Evolutionary conservation across 352 stramenopile genomes (phyloP).

Genomic region (Globisporangium paddicum): DNA sequence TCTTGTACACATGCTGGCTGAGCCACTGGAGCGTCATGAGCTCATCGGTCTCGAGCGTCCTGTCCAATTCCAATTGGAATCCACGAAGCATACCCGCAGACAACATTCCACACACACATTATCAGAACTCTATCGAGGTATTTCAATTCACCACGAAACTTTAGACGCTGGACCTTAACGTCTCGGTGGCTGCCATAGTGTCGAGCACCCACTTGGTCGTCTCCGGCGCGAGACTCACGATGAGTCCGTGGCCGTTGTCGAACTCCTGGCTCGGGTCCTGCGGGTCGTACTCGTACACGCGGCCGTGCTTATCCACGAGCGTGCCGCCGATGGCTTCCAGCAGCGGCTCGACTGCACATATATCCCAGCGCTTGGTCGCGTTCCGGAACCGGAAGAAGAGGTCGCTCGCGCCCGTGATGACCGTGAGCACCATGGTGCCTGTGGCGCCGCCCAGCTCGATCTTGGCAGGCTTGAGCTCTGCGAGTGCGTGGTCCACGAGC

Average conservation of each 20-base stretch:
- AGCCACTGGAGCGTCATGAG: constrained; percentile 49
- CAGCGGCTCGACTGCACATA: constrained; percentile 66
- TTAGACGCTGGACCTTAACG: constrained; percentile 42
- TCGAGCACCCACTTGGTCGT: constrained; percentile 32
- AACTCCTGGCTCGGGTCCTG: constrained; percentile 34
- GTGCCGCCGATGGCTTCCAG: constrained; percentile 49
- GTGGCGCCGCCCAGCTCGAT: constrained; percentile 57
- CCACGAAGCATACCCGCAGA: background rate
- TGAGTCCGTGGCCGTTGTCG: constrained; percentile 57
- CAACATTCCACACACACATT: constrained; percentile 4
- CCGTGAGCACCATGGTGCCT: constrained; percentile 65
- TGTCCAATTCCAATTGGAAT: constrained; percentile 15
- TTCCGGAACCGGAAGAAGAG: constrained; percentile 67
- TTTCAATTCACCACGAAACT: too few species aligned
- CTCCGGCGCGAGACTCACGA: constrained; percentile 38
- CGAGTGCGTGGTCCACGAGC: constrained; percentile 38
- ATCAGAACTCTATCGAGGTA: background rate
- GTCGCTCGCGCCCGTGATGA: constrained; percentile 58
- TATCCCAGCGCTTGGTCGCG: constrained; percentile 76
- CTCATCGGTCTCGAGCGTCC: constrained; percentile 32
- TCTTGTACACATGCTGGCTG: constrained; percentile 21
- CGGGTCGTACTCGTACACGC: constrained; percentile 61
- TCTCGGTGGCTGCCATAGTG: constrained; percentile 39
- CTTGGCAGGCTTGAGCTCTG: constrained; percentile 24
- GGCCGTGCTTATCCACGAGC: constrained; percentile 51